Evolutionary conservation across 805 yeast genomes (phyloP), one percentile per base, ranked within the genome.

Genomic region (Ogataea sp.): DNA sequence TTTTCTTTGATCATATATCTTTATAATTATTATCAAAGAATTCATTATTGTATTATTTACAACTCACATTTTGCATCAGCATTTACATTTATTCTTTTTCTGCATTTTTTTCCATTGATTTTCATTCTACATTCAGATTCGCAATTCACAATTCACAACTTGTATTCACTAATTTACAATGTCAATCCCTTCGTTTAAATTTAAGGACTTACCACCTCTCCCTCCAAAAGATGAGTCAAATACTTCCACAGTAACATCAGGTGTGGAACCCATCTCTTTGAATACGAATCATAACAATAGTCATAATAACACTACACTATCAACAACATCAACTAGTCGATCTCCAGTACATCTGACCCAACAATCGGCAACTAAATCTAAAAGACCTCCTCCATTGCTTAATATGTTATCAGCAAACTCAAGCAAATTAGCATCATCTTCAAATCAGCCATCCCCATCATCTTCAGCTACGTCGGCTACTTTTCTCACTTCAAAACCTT

Each of bases 141-240:
- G 31, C 31, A 8, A 28, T 6, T 28, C n/a, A n/a, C n/a, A n/a
- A n/a, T n/a, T n/a, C n/a, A n/a, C n/a, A n/a, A n/a, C n/a, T n/a
- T n/a, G n/a, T n/a, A n/a, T n/a, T n/a, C n/a, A n/a, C n/a, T n/a
- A n/a, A n/a, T n/a, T n/a, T n/a, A n/a, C n/a, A n/a, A 43, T 40
- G 42, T 38, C 48, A 8, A 20, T 37, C 15, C 34, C 45, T 25
- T 21, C 43, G 3, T 38, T 42, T 11, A 43, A 43, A 20, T 46
- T 40, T 39, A 46, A 46, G 27, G 50, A 47, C 6, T 39, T 48
- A 20, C 54, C 54, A 7, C 51, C 51, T 2, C 41, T 50, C 26
- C 50, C 50, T 11, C 33, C 42, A 8, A 23, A 15, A 20, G 33
- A 25, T 18, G 15, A 20, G 11, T 27, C 21, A 15, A 13, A 26